Percentiles rank a stretch among this genome's conserved stretches.
Evolutionary conservation across 2,329 filamentous ascomycete genomes (phyloP).

Genomic region (Xylariaceae sp.): DNA sequence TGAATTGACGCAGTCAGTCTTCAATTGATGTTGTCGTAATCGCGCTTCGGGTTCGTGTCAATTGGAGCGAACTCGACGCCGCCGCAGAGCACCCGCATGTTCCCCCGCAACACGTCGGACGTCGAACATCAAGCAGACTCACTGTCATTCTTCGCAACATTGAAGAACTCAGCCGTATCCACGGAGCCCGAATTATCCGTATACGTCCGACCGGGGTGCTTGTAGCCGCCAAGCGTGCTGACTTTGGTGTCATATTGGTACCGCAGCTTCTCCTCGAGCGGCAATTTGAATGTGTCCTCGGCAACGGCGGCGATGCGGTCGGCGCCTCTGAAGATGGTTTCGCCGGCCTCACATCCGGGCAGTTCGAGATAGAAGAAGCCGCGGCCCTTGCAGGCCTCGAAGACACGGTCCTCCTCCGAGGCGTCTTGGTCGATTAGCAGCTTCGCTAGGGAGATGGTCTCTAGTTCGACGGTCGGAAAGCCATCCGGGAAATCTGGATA

Average conservation of each 20-base stretch:
- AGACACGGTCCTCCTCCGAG: conserved; percentile 27
- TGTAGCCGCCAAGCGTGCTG: conserved; percentile 34
- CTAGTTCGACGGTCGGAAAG: conserved; percentile 28
- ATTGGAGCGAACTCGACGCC: no score
- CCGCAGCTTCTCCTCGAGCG: conserved; percentile 29
- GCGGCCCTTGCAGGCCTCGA: conserved; percentile 27
- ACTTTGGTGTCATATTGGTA: conserved; percentile 19
- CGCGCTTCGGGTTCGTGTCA: no score
- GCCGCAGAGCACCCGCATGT: conserved; percentile 16
- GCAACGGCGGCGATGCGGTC: conserved; percentile 25
- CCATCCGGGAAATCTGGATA: conserved; percentile 29
- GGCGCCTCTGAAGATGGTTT: conserved; percentile 22
- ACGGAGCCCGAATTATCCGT: conserved; percentile 28
- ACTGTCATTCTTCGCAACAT: conserved; percentile 34
- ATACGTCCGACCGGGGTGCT: conserved; percentile 29
- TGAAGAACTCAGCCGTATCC: conserved; percentile 37
- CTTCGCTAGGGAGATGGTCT: conserved; percentile 31
- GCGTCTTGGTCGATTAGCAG: conserved; percentile 21
- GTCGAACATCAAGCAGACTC: conserved; percentile 1
- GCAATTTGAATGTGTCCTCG: conserved; percentile 29
- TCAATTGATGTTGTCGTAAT: no score
- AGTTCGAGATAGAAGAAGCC: conserved; percentile 36
- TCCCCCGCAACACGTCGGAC: no score
- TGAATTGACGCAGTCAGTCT: no score
- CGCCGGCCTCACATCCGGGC: conserved; percentile 21